Evolutionary conservation across 2,329 filamentous ascomycete species (phyloP), one percentile per base, ranked within the genome.

Genomic region (Dendrostoma leiphaemia): DNA sequence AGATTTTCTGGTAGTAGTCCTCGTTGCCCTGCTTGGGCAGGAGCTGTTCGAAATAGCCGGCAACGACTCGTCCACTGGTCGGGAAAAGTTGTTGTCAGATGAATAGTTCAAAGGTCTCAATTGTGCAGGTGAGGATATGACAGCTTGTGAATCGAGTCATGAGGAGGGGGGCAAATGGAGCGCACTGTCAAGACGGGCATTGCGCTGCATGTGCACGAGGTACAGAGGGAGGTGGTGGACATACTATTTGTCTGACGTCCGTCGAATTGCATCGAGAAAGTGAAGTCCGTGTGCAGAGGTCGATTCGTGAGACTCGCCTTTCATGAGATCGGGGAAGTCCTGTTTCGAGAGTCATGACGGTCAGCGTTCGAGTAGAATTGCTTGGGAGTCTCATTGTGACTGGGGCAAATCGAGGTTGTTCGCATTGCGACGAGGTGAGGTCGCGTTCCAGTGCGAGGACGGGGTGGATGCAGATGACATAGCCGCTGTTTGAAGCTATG

Each of bases 211-310:
- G 24, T 43, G 40, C 26, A 29, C 23, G 32, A 9, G 21, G 32
- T 19, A 32, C 37, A 28, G 21, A 48, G 13, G 26, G 43, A 32
- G 38, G 48, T 40, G 23, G 41, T 53, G 43, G 45, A 76, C 82
- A 65, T 79, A 93, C 90, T 81, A 89, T 74, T 95, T 95, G 70
- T 95, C 91, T 59, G 84, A 83, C 21, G 89, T 90, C 60, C 83
- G 80, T 63, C 86, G 86, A 65, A 96, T 82, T 65, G 86, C 85
- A 51, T 90, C 84, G 41, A 95, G 74, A 65, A 95, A 89, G 61
- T 80, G 82, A 63, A 90, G 73, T 34, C 91, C 91, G 64, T 85
- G 82, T 52, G 85, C 80, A 13, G 85, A 86, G 3, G 89, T 92
- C 15, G 84, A 84, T 67, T 89, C 84, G 51, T 74, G 71, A 15